Evolutionary conservation across 2,329 filamentous ascomycete genomes (phyloP).

Genomic region (Achaetomium macrosporum): DNA sequence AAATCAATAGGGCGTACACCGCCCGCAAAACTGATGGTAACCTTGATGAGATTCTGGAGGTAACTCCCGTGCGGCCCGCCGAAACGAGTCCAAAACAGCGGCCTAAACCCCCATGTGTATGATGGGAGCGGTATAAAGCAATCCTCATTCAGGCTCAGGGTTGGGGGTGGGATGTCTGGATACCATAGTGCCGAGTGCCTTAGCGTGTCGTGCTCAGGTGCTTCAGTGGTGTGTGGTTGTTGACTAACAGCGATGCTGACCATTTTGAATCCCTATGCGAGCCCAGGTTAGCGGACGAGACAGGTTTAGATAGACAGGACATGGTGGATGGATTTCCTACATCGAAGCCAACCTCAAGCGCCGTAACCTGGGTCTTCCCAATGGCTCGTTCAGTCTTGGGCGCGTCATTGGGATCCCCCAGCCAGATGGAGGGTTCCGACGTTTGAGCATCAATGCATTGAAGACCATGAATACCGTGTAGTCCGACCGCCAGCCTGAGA

Average conservation of each 20-base stretch:
- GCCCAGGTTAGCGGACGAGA: too few relatives aligned
- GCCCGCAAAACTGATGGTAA: neutral
- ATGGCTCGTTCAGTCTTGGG: neutral
- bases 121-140: neutral
- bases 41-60: neutral
- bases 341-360: neutral
- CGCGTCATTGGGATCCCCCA: neutral
- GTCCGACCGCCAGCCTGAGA: neutral
- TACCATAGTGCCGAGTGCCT: neutral
- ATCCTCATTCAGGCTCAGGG: neutral
- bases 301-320: neutral
- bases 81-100: neutral
- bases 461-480: constrained; percentile 2
- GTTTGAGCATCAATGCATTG: neutral
- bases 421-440: neutral
- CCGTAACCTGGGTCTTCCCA: neutral
- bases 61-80: neutral
- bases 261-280: neutral
- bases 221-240: neutral
- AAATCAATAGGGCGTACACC: neutral
- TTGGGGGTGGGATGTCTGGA: neutral
- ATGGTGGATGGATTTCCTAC: neutral
- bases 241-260: neutral
- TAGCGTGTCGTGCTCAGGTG: neutral
- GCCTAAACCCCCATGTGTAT: neutral